Percentiles rank a stretch among this genome's conserved stretches.
Conservation (phyloP, 139 green algal species). For the Raphidocelis subcapitata region DNA sequence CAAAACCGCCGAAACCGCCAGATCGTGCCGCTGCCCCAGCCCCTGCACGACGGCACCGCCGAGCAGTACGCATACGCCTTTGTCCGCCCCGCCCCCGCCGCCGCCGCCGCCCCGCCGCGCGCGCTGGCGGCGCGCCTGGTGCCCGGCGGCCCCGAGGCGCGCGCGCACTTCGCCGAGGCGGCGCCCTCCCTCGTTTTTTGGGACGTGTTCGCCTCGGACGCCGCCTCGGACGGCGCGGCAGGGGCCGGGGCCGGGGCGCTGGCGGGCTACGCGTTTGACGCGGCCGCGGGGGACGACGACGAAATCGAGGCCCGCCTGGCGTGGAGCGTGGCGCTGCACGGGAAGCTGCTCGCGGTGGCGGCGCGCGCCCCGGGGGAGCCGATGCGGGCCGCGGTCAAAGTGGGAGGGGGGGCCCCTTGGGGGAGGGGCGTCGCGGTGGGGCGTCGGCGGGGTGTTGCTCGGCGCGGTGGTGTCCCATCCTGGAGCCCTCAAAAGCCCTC, state of each 20-base stretch:
- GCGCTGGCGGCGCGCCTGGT: slow-evolving; percentile 34
- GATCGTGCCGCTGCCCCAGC: slow-evolving; percentile 46
- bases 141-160: slow-evolving; percentile 37
- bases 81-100: neutral
- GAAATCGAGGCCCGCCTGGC: neutral
- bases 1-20: slow-evolving; percentile 13
- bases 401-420: slow-evolving; percentile 20
- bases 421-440: too few species aligned
- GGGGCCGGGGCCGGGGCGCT: neutral
- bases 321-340: slow-evolving; percentile 30
- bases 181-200: neutral
- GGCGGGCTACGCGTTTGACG: slow-evolving; percentile 21
- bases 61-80: slow-evolving; percentile 58
- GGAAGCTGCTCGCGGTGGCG: slow-evolving; percentile 49
- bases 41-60: slow-evolving; percentile 36
- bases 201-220: slow-evolving; percentile 28
- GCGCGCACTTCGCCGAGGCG: neutral
- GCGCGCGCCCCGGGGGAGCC: slow-evolving; percentile 44
- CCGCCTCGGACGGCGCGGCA: neutral
- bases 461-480: neutral
- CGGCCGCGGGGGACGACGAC: neutral
- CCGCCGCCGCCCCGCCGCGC: neutral
- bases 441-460: neutral
- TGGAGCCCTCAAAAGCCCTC: neutral
- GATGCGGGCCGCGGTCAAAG: slow-evolving; percentile 74